phyloP scores from a whole-genome alignment of 768 basidiomycete species.

The Mycena galericulata region DNA sequence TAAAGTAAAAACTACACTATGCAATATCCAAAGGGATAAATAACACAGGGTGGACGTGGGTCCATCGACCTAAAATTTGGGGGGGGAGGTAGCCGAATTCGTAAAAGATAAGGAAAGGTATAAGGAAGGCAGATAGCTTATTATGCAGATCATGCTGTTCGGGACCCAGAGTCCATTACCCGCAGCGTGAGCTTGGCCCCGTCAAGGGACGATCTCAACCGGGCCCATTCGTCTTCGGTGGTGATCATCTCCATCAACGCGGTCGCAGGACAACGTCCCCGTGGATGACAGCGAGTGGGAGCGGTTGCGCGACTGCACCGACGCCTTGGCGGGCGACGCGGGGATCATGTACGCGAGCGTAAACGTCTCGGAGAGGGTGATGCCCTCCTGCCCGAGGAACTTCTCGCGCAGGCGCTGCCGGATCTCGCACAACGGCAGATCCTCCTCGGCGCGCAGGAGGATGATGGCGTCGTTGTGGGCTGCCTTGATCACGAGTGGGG shows the following conservation, averaged over 20 bases:
- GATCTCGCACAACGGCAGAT: constrained; percentile 62
- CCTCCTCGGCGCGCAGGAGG: constrained; percentile 65
- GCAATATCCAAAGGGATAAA: constrained; percentile 25
- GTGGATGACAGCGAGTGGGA: constrained; percentile 51
- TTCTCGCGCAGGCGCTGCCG: constrained; percentile 73
- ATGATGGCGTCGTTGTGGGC: constrained; percentile 71
- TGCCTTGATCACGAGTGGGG: constrained; percentile 70
- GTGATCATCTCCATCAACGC: constrained; percentile 58
- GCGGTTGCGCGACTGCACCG: constrained; percentile 43
- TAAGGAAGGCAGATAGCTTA: too few relatives aligned
- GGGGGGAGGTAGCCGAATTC: background rate
- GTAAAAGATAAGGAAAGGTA: background rate
- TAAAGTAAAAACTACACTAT: background rate
- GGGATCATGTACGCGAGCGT: constrained; percentile 66
- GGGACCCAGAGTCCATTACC: constrained; percentile 55
- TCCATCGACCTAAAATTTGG: constrained; percentile 20
- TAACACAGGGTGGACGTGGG: constrained; percentile 9
- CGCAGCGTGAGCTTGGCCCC: constrained; percentile 69
- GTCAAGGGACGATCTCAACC: constrained; percentile 55
- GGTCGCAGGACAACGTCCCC: constrained; percentile 37
- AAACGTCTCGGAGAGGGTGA: constrained; percentile 67
- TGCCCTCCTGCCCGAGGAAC: constrained; percentile 70
- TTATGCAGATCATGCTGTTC: background rate
- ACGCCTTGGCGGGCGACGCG: constrained; percentile 24
- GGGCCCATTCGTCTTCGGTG: constrained; percentile 72